A percentile compares a stretch with the other conserved stretches of the same genome.
These are phyloP conservation scores for Ascochyta rabiei DNA, from an alignment of 2,329 filamentous ascomycete species.

Conservation along the genomic window DNA sequence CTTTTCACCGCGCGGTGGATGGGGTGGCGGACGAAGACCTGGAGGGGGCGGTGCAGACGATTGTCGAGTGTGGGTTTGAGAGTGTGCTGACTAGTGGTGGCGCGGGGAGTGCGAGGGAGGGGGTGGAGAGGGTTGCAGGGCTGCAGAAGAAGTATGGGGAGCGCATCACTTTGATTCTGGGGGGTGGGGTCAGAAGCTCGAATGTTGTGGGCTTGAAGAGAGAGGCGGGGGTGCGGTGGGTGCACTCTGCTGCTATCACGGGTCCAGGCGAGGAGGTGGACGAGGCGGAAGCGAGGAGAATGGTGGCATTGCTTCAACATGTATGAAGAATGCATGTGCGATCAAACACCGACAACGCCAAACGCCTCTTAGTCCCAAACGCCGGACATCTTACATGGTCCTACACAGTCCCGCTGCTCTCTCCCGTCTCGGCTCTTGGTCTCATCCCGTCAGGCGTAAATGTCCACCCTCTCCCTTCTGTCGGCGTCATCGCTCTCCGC, in stretches of 20 bases:
- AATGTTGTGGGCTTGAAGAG: constrained; percentile 50
- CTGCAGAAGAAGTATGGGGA: constrained; percentile 38
- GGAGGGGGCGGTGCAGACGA: constrained; percentile 41
- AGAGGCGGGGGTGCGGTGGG: constrained; percentile 41
- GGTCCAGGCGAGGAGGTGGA: constrained; percentile 41
- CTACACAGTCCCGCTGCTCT: constrained; percentile 42
- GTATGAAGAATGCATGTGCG: not conserved
- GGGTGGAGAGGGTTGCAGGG: constrained; percentile 40
- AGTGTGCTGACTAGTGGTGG: constrained; percentile 59
- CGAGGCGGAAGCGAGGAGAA: constrained; percentile 31
- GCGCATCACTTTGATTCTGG: constrained; percentile 55
- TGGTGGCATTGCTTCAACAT: constrained; percentile 16
- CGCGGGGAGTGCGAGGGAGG: constrained; percentile 41
- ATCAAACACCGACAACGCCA: not conserved
- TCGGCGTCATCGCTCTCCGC: constrained; percentile 49
- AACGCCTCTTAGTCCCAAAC: not conserved
- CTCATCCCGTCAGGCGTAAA: constrained; percentile 37
- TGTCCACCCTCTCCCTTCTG: constrained; percentile 40
- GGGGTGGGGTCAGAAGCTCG: constrained; percentile 56
- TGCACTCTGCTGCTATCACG: constrained; percentile 55
- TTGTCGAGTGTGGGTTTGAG: constrained; percentile 54
- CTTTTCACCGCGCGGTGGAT: constrained; percentile 63
- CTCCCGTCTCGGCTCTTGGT: constrained; percentile 47
- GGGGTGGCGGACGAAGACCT: constrained; percentile 42
- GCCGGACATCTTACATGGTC: not conserved